A percentile compares a stretch with the other conserved stretches of the same genome.
phyloP scores from a whole-genome alignment of 1,284 basidiomycete species.

The Ustilago nuda region DNA sequence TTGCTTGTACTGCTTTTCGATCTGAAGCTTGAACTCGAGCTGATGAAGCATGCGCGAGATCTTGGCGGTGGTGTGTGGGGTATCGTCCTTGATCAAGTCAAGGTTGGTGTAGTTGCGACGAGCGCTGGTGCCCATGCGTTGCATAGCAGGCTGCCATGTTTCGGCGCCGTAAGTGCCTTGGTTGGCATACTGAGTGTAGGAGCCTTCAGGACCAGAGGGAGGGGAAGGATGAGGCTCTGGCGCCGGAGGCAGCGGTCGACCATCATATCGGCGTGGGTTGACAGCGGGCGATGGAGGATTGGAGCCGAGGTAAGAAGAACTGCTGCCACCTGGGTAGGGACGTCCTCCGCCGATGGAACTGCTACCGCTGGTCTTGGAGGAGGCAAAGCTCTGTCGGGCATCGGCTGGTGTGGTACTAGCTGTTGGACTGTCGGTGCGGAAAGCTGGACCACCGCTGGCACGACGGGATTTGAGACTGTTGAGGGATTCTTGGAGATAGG shows the following conservation, averaged over 20 bases:
- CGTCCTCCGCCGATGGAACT: conserved; percentile 29
- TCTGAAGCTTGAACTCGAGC: conserved; percentile 98
- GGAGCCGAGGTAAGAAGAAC: conserved; percentile 47
- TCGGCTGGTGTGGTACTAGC: conserved; percentile 35
- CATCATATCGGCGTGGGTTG: conserved; percentile 51
- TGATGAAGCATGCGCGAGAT: conserved; percentile 98
- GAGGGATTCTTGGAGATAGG: conserved; percentile 87
- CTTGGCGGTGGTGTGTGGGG: conserved; percentile 93
- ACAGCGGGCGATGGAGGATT: conserved; percentile 43
- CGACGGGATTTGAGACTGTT: conserved; percentile 80
- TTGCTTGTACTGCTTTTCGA: conserved; percentile 97
- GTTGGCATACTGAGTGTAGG: conserved; percentile 48
- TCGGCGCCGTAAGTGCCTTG: conserved; percentile 41
- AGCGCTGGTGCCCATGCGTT: conserved; percentile 61
- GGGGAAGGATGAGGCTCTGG: conserved; percentile 10
- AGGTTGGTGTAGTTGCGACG: conserved; percentile 62
- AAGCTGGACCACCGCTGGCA: conserved; percentile 69
- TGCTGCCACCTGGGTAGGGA: conserved; percentile 53
- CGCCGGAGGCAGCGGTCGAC: conserved; percentile 45
- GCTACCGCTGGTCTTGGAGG: conserved; percentile 24
- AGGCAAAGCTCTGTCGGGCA: conserved; percentile 48
- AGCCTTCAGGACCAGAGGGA: conserved; percentile 20
- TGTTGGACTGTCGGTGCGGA: conserved; percentile 44
- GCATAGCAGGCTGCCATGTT: conserved; percentile 56
- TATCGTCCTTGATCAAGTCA: conserved; percentile 97